phyloP scores from a whole-genome alignment of 2,329 filamentous ascomycete genomes.

The Aspergillus jensenii region DNA sequence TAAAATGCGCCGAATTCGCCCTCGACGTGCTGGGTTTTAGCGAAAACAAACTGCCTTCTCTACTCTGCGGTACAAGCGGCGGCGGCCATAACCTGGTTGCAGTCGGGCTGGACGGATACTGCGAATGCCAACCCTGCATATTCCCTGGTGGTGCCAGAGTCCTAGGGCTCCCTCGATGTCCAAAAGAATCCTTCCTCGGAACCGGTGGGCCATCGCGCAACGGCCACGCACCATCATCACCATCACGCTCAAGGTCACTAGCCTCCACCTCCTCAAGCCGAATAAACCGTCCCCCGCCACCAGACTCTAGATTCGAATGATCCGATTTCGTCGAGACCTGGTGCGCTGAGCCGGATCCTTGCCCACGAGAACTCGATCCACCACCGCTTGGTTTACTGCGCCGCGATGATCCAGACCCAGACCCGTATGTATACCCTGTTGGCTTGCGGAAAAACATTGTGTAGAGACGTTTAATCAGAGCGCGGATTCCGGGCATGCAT shows the following conservation, averaged over 20 bases:
- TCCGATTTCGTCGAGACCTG: background rate
- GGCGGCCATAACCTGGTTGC: too few species aligned
- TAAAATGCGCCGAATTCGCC: background rate
- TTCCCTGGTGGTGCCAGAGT: too few species aligned
- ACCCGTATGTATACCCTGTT: background rate
- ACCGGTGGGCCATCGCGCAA: background rate
- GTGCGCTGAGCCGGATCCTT: background rate
- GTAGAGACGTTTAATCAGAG: background rate
- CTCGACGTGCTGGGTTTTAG: background rate
- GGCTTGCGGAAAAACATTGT: background rate
- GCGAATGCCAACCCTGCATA: too few species aligned
- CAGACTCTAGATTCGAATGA: background rate
- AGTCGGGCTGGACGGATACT: too few species aligned
- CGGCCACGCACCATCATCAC: background rate
- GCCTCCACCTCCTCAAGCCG: background rate
- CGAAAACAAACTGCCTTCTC: too few species aligned
- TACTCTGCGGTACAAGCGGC: too few species aligned
- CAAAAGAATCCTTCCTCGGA: too few species aligned
- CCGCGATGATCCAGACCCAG: background rate
- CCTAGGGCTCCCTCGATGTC: too few species aligned
- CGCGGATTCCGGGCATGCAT: slow-evolving; percentile 3
- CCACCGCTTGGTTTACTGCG: background rate
- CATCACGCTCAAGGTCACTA: background rate
- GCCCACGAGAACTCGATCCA: background rate
- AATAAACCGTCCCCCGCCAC: background rate